Conservation (phyloP, 345 rosid genomes). For the Murraya paniculata region DNA sequence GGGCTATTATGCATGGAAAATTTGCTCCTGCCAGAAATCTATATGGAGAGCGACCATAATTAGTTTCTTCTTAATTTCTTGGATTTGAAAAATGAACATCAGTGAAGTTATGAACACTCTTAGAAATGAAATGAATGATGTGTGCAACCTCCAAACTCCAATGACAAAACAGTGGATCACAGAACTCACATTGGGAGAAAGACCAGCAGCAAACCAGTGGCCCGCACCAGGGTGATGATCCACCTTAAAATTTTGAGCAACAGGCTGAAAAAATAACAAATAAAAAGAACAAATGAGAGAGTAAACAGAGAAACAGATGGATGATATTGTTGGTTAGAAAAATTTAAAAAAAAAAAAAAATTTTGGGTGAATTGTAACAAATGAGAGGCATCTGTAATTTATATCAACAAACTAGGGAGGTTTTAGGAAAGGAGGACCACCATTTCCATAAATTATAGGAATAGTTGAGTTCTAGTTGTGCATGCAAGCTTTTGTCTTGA, state of each 20-base stretch:
- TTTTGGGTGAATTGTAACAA: not conserved
- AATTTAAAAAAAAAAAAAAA: no score
- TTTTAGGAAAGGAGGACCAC: not conserved
- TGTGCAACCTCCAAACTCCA: constrained; percentile 20
- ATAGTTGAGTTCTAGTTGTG: not conserved
- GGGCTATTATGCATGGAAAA: constrained; percentile 76
- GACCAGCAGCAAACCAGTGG: constrained; percentile 99
- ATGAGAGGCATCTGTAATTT: not conserved
- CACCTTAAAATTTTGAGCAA: constrained; percentile 83
- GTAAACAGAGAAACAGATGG: not conserved
- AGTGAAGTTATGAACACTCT: not conserved
- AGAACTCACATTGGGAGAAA: constrained; percentile 87
- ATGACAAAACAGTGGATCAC: constrained; percentile 9
- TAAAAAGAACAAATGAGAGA: constrained; percentile 6
- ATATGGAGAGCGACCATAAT: constrained; percentile 15
- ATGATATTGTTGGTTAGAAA: not conserved
- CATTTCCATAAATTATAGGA: not conserved
- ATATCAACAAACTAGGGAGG: not conserved
- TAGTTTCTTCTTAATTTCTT: not conserved
- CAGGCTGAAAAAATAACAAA: constrained; percentile 49
- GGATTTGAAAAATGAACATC: constrained; percentile 6
- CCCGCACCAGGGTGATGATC: constrained; percentile 99
- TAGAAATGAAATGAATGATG: not conserved
- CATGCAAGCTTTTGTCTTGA: not conserved
- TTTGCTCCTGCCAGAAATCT: constrained; percentile 77